Percentiles rank a stretch among this genome's conserved stretches.
These are phyloP conservation scores for Holtermannia corniformis DNA, from an alignment of 768 basidiomycete species.

Conservation along the genomic window DNA sequence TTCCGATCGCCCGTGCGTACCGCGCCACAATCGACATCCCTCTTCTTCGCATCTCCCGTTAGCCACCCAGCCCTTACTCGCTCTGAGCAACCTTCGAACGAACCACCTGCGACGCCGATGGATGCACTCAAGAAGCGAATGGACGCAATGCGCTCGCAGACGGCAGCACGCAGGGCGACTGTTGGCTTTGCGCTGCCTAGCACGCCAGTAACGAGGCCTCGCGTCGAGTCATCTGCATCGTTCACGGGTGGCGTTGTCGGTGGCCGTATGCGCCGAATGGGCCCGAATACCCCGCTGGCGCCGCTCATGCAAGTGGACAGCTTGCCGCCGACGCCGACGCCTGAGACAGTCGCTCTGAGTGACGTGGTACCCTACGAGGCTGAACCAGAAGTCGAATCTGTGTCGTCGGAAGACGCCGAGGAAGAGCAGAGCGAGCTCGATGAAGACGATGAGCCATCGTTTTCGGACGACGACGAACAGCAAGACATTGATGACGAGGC, in stretches of 20 bases:
- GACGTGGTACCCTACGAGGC: background rate
- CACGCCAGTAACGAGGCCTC: constrained; percentile 15
- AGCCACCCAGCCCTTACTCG: constrained; percentile 16
- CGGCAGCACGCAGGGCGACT: constrained; percentile 19
- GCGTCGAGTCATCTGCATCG: background rate
- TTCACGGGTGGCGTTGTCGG: too few species aligned
- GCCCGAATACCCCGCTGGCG: constrained; percentile 3
- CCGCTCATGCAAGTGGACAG: background rate
- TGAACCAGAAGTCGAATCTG: background rate
- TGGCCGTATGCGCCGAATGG: background rate
- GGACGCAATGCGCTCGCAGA: constrained; percentile 21
- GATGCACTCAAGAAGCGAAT: constrained; percentile 20
- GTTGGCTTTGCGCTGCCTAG: constrained; percentile 27
- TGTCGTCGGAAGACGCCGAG: background rate
- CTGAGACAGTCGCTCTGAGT: background rate
- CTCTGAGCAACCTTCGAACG: background rate
- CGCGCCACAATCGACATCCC: background rate
- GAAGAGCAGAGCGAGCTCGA: too few species aligned
- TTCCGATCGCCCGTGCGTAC: constrained; percentile 22
- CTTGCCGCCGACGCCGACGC: background rate
- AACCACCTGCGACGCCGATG: constrained; percentile 6
- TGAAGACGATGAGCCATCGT: constrained; percentile 1
- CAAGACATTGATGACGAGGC: background rate
- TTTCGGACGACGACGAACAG: too few species aligned
- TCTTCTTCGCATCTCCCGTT: constrained; percentile 12